Percentiles rank a stretch among this genome's conserved stretches.
Conservation (phyloP, 352 stramenopile species). For the Pythium biforme region DNA sequence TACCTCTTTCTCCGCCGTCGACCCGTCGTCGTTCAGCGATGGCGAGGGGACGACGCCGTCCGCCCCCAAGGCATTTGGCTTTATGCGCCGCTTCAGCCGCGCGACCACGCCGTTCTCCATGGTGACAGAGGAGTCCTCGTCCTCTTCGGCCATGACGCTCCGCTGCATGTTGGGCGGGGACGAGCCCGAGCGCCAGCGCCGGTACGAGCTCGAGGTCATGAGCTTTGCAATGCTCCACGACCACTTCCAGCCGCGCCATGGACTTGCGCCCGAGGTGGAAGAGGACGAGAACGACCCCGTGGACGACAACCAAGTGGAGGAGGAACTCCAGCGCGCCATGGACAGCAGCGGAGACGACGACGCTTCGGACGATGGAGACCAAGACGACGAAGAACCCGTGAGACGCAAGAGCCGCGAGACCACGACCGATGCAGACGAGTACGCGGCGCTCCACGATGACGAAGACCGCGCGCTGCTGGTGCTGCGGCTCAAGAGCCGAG, state of each 20-base stretch:
- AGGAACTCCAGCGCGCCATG: conserved; percentile 8
- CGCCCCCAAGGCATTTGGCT: conserved; percentile 7
- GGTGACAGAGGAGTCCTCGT: neutral
- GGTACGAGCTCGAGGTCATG: conserved; percentile 26
- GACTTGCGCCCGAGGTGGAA: neutral
- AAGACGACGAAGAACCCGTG: conserved; percentile 1
- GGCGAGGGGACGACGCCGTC: conserved; percentile 4
- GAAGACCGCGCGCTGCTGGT: neutral
- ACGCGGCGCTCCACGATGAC: conserved; percentile 15
- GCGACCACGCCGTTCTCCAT: conserved; percentile 5
- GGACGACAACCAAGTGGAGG: conserved; percentile 1
- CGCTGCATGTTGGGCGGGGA: conserved; percentile 1
- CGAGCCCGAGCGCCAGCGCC: conserved; percentile 25
- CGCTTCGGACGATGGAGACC: neutral
- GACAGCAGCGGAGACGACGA: conserved; percentile 4
- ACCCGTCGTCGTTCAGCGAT: neutral
- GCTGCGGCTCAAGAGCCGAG: neutral
- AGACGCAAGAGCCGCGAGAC: conserved; percentile 30
- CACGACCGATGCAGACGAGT: conserved; percentile 36
- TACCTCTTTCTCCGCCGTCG: no score
- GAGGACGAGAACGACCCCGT: conserved; percentile 4
- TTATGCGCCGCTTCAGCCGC: conserved; percentile 25
- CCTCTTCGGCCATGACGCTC: neutral
- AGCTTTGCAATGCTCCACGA: conserved; percentile 28
- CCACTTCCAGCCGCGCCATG: conserved; percentile 21